These are phyloP conservation scores for Arabidopsis suecica DNA, from an alignment of 345 rosid genomes.

Conservation along the genomic window DNA sequence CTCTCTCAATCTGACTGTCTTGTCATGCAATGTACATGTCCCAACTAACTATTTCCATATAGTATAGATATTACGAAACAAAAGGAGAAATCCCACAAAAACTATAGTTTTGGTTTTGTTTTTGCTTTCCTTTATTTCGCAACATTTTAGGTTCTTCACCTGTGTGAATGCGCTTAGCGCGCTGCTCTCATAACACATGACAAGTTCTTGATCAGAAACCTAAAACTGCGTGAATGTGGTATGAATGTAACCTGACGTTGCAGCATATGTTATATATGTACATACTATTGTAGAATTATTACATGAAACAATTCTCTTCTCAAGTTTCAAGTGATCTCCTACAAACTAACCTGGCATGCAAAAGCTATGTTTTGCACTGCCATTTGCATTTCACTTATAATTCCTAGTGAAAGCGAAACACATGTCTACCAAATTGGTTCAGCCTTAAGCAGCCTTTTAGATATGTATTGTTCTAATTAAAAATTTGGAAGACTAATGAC, in stretches of 20 bases:
- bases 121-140: not conserved
- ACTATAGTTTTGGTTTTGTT: not conserved
- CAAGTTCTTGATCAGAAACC: slow-evolving; percentile 29
- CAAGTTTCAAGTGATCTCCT: not conserved
- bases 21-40: slow-evolving; percentile 41
- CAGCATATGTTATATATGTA: slow-evolving; percentile 11
- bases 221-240: not conserved
- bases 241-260: slow-evolving; percentile 9
- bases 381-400: not conserved
- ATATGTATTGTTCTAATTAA: not conserved
- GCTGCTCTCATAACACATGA: slow-evolving; percentile 40
- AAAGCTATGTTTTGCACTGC: slow-evolving; percentile 8
- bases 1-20: slow-evolving; percentile 43
- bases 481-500: slow-evolving; percentile 2
- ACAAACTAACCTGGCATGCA: not conserved
- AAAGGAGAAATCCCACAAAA: not conserved
- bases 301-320: not conserved
- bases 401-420: not conserved
- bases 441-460: not conserved
- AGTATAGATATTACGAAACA: slow-evolving; percentile 5
- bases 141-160: slow-evolving; percentile 16
- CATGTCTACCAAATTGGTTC: not conserved
- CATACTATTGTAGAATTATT: not conserved
- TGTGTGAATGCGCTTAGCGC: slow-evolving; percentile 2
- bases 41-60: slow-evolving; percentile 35